Evolutionary conservation across 1,284 basidiomycete species (phyloP).

Genomic region (Fomitopsis schrenkii): DNA sequence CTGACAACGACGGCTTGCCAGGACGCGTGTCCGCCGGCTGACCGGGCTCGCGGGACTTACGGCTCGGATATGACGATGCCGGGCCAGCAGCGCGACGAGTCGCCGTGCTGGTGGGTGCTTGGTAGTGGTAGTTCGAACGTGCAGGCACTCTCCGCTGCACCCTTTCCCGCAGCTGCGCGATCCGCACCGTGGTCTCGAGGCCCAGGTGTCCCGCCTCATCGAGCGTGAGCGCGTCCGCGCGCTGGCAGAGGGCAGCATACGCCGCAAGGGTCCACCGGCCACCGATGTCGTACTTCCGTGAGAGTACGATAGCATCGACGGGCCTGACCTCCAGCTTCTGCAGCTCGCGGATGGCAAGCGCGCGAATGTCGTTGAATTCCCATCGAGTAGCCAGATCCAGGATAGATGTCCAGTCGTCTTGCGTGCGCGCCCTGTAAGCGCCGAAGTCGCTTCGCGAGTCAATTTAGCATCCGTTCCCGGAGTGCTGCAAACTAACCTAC

Average conservation of each 20-base stretch:
- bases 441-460: conserved; percentile 15
- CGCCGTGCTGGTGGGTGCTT: conserved; percentile 13
- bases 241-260: conserved; percentile 25
- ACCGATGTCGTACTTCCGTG: conserved; percentile 22
- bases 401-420: conserved; percentile 34
- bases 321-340: conserved; percentile 20
- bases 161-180: conserved; percentile 23
- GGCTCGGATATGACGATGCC: neutral
- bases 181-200: conserved; percentile 18
- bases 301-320: conserved; percentile 26
- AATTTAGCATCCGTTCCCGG: neutral
- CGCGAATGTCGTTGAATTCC: conserved; percentile 26
- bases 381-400: conserved; percentile 30
- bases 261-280: conserved; percentile 20
- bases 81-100: conserved; percentile 6
- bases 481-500: conserved; percentile 12
- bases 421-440: conserved; percentile 16
- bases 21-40: neutral
- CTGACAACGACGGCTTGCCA: neutral
- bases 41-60: neutral
- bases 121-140: conserved; percentile 13
- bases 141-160: conserved; percentile 10
- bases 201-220: conserved; percentile 26
- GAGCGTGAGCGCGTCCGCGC: conserved; percentile 20
- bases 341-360: conserved; percentile 25